Percentiles rank a stretch among this genome's conserved stretches.
These are phyloP conservation scores for Sutorius australiensis DNA, from an alignment of 768 basidiomycete species.

Conservation along the genomic window DNA sequence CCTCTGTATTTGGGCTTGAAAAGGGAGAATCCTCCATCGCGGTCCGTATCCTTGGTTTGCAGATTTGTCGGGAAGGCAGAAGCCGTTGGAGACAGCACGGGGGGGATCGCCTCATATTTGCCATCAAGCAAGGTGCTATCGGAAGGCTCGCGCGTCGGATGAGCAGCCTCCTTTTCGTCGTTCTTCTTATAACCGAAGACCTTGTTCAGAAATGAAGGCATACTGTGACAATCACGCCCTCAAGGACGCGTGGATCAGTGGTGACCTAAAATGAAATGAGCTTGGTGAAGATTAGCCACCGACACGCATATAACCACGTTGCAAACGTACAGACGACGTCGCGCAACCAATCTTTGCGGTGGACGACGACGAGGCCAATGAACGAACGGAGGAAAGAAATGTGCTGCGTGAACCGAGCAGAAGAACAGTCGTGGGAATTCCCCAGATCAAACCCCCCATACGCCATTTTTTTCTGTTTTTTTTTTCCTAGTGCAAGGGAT, in stretches of 20 bases:
- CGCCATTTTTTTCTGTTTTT: not conserved
- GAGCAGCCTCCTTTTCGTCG: slow-evolving; percentile 43
- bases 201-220: slow-evolving; percentile 72
- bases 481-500: no score
- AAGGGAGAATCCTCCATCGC: slow-evolving; percentile 44
- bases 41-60: slow-evolving; percentile 37
- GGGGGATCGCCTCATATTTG: slow-evolving; percentile 69
- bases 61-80: slow-evolving; percentile 15
- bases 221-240: slow-evolving; percentile 25
- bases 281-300: slow-evolving; percentile 9
- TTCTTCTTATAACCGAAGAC: slow-evolving; percentile 72
- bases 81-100: slow-evolving; percentile 36
- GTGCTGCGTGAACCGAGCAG: not conserved
- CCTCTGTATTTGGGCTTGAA: slow-evolving; percentile 47
- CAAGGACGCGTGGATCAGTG: slow-evolving; percentile 10
- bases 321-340: slow-evolving; percentile 1
- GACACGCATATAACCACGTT: not conserved
- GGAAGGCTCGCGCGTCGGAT: slow-evolving; percentile 33
- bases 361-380: not conserved
- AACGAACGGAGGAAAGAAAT: slow-evolving; percentile 3
- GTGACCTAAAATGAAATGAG: not conserved
- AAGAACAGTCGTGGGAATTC: slow-evolving; percentile 16
- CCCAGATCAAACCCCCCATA: not conserved
- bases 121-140: slow-evolving; percentile 59
- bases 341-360: not conserved